phyloP scores from a whole-genome alignment of 345 rosid genomes.

The Syzygium aromaticum region DNA sequence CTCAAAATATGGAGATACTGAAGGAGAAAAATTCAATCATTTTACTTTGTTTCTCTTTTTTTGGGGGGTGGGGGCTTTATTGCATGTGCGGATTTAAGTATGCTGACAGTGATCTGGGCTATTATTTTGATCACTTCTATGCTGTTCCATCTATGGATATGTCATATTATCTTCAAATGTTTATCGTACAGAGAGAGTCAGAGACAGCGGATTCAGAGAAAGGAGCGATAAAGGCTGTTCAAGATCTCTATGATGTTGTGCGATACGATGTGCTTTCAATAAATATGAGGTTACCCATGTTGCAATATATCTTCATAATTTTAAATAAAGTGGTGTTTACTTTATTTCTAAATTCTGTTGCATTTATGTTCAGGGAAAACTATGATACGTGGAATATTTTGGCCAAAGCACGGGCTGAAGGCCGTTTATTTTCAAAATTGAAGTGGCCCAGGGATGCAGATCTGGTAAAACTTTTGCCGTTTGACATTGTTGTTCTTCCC shows the following conservation, averaged over 20 bases:
- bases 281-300: conserved; percentile 51
- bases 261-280: conserved; percentile 64
- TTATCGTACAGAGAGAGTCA: conserved; percentile 45
- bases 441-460: conserved; percentile 88
- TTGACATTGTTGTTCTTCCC: not conserved
- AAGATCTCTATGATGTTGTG: conserved; percentile 94
- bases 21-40: not conserved
- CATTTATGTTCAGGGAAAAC: conserved; percentile 46
- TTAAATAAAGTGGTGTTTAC: not conserved
- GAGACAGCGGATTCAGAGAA: conserved; percentile 57
- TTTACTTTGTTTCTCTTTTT: not conserved
- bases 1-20: not conserved
- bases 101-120: not conserved
- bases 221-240: conserved; percentile 91
- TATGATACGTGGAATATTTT: conserved; percentile 70
- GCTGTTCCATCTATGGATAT: not conserved
- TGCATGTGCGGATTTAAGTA: not conserved
- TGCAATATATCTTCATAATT: not conserved
- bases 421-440: conserved; percentile 78
- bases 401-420: conserved; percentile 78
- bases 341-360: not conserved
- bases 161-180: not conserved
- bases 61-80: not conserved
- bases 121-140: not conserved
- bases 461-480: conserved; percentile 40